These are phyloP conservation scores for Colletotrichum karsti DNA, from an alignment of 2,329 filamentous ascomycete species.

Conservation along the genomic window DNA sequence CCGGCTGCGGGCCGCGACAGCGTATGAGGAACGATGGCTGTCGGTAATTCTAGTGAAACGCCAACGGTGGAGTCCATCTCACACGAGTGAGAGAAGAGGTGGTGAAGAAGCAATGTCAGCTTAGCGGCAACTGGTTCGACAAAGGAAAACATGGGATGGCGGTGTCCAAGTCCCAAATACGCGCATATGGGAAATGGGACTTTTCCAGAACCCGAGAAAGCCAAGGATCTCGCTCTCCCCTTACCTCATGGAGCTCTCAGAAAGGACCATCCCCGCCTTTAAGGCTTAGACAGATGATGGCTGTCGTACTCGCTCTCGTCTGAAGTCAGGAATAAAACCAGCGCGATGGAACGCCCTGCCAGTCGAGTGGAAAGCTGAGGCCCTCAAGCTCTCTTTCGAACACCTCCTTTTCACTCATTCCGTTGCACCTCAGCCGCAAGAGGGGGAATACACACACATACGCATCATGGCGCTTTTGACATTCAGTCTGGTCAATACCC, in stretches of 20 bases:
- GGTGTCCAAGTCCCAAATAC: background rate
- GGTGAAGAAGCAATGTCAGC: background rate
- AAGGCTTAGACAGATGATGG: conserved; percentile 1
- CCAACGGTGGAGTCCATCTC: background rate
- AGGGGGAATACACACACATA: background rate
- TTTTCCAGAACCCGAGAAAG: background rate
- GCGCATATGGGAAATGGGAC: background rate
- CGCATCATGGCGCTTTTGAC: conserved; percentile 12
- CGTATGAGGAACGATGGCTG: background rate
- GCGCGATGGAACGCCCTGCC: background rate
- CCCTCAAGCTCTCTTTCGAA: background rate
- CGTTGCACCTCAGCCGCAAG: background rate
- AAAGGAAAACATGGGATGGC: background rate
- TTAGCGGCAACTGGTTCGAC: background rate
- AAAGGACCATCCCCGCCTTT: background rate
- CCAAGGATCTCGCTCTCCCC: background rate
- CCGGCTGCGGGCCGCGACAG: background rate
- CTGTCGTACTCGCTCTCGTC: conserved; percentile 7
- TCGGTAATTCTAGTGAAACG: background rate
- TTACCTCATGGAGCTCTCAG: background rate
- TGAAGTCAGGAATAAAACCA: conserved; percentile 3
- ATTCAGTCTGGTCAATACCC: conserved; percentile 6
- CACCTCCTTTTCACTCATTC: background rate
- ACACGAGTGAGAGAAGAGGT: background rate
- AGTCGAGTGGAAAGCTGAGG: background rate